Evolutionary conservation across 495 filamentous ascomycete genomes (phyloP).

Genomic region (Aspergillus campestris): DNA sequence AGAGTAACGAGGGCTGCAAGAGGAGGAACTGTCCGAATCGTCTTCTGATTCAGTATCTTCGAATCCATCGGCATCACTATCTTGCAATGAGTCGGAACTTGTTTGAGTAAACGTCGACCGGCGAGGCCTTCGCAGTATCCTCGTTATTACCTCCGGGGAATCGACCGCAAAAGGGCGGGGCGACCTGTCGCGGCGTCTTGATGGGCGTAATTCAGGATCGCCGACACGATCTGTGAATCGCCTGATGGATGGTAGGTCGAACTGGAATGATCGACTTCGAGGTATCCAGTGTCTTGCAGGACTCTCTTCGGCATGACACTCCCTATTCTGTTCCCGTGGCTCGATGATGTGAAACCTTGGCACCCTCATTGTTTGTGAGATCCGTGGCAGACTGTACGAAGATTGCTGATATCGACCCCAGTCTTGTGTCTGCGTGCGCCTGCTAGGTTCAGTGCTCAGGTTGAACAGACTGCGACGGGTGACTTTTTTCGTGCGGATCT

Average conservation of each 20-base stretch:
- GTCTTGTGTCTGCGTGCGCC: constrained; percentile 4
- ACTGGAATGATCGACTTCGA: constrained; percentile 8
- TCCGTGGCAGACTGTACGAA: constrained; percentile 3
- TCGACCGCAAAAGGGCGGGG: constrained; percentile 11
- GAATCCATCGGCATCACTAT: not conserved
- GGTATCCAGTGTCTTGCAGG: constrained; percentile 5
- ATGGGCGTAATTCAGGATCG: not conserved
- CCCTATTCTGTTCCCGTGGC: not conserved
- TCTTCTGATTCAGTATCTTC: not conserved
- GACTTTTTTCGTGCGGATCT: constrained; percentile 15
- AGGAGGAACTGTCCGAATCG: not conserved
- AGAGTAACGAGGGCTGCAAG: not conserved
- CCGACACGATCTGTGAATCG: not conserved
- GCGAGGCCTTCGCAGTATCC: not conserved
- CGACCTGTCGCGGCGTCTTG: constrained; percentile 5
- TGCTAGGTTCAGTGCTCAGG: constrained; percentile 4
- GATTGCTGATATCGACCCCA: constrained; percentile 6
- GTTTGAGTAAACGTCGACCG: constrained; percentile 2
- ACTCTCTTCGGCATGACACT: not conserved
- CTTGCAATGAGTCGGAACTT: constrained; percentile 5
- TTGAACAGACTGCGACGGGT: constrained; percentile 7
- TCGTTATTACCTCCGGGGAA: not conserved
- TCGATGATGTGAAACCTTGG: constrained; percentile 8
- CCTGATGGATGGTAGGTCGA: constrained; percentile 9
- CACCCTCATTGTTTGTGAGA: not conserved